Evolutionary conservation across 441 rosid species (phyloP).

Genomic region (Mallotus japonicus): DNA sequence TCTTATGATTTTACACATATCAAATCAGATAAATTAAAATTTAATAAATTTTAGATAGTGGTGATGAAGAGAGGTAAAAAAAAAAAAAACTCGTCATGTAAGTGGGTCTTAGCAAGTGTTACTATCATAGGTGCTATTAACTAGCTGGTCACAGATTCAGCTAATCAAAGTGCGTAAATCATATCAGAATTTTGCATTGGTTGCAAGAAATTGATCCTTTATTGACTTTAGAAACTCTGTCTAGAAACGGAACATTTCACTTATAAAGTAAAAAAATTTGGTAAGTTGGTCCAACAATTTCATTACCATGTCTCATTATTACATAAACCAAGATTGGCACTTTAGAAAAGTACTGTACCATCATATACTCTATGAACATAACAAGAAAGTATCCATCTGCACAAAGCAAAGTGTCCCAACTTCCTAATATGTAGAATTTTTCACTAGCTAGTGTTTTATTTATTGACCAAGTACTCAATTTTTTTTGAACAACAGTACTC

Average conservation of each 20-base stretch:
- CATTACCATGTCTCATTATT: not conserved
- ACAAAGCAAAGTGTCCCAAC: too few relatives aligned
- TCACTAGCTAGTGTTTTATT: too few relatives aligned
- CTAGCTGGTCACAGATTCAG: not conserved
- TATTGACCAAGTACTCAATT: too few relatives aligned
- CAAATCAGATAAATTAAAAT: too few relatives aligned
- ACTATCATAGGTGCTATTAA: not conserved
- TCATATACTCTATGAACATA: not conserved
- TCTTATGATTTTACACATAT: too few relatives aligned
- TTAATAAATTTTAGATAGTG: too few relatives aligned
- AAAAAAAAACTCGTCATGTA: not conserved
- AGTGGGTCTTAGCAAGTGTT: not conserved
- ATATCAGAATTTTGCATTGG: not conserved
- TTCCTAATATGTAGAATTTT: not conserved
- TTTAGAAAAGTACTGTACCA: not conserved
- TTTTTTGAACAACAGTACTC: too few relatives aligned
- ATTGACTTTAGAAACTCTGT: constrained; percentile 22
- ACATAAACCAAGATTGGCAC: not conserved
- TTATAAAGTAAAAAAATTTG: constrained; percentile 1
- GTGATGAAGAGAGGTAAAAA: too few relatives aligned
- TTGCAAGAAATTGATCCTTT: constrained; percentile 14
- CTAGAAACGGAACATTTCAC: constrained; percentile 6
- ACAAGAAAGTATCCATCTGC: not conserved
- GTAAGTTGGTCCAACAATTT: constrained; percentile 25
- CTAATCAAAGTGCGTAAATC: constrained; percentile 1